phyloP scores from a whole-genome alignment of 306 rosid species.

The Inga oerstediana region DNA sequence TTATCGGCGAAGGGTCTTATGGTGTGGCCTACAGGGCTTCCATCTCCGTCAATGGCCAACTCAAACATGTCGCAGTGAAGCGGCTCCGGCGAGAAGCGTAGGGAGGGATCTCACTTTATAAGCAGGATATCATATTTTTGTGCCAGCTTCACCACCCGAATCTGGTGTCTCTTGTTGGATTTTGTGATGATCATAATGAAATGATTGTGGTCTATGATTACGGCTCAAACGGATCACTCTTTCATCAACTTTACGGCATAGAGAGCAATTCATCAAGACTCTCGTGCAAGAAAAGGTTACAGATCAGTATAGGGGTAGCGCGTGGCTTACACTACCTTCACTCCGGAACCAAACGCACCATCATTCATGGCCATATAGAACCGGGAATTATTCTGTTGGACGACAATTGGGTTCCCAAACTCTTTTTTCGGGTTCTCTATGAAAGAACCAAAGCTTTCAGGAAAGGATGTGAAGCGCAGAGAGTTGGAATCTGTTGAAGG shows the following conservation, averaged over 20 bases:
- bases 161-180: constrained; percentile 15
- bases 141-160: constrained; percentile 10
- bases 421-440: not conserved
- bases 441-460: not conserved
- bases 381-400: not conserved
- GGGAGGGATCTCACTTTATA: not conserved
- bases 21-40: not conserved
- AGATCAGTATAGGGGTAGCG: constrained; percentile 7
- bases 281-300: constrained; percentile 12
- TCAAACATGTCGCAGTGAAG: not conserved
- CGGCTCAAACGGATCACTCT: not conserved
- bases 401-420: not conserved
- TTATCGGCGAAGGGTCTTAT: not conserved
- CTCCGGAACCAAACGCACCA: not conserved
- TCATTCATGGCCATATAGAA: not conserved
- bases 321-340: not conserved
- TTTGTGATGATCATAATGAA: not conserved
- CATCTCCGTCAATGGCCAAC: not conserved
- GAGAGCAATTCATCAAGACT: not conserved
- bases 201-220: not conserved
- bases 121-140: not conserved
- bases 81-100: too few relatives aligned
- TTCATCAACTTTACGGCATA: not conserved
- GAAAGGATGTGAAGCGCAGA: not conserved
- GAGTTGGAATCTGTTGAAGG: not conserved